These are phyloP conservation scores for Phytopythium vexans DNA, from an alignment of 352 stramenopile genomes.

Conservation along the genomic window DNA sequence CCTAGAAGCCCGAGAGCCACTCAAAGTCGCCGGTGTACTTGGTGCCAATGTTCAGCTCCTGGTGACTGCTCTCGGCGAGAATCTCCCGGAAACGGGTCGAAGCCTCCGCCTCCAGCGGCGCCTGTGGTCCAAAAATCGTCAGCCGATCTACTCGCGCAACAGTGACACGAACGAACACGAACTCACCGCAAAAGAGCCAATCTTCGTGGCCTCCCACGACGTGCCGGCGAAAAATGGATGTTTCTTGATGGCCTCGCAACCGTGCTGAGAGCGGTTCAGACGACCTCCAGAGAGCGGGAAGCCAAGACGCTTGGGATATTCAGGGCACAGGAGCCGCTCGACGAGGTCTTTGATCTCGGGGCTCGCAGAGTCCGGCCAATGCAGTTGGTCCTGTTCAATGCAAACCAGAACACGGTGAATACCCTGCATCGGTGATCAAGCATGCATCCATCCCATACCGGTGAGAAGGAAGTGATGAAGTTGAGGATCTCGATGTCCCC, in stretches of 20 bases:
- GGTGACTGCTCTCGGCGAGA: slow-evolving; percentile 32
- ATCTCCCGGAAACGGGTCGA: slow-evolving; percentile 74
- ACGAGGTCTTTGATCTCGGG: slow-evolving; percentile 75
- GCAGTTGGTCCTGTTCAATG: slow-evolving; percentile 43
- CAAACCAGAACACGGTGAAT: background rate
- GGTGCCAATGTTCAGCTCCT: slow-evolving; percentile 70
- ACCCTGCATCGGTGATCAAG: too few species aligned
- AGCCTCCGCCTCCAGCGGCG: slow-evolving; percentile 69
- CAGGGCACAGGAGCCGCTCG: slow-evolving; percentile 49
- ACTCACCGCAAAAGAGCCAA: slow-evolving; percentile 75
- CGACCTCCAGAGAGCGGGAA: slow-evolving; percentile 44
- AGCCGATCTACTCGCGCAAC: slow-evolving; percentile 4
- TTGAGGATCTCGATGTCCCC: slow-evolving; percentile 89
- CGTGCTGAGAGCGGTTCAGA: slow-evolving; percentile 35
- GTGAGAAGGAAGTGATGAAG: slow-evolving; percentile 75
- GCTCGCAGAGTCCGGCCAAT: slow-evolving; percentile 69
- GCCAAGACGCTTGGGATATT: slow-evolving; percentile 55
- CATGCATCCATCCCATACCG: too few species aligned
- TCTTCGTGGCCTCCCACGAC: slow-evolving; percentile 80
- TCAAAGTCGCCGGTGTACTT: slow-evolving; percentile 67
- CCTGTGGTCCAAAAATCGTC: slow-evolving; percentile 24
- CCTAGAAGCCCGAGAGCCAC: slow-evolving; percentile 77
- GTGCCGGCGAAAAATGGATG: slow-evolving; percentile 83
- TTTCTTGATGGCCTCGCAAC: slow-evolving; percentile 72
- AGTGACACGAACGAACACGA: background rate